Conservation (phyloP, 495 filamentous ascomycete genomes). For the Podospora anserina region DNA sequence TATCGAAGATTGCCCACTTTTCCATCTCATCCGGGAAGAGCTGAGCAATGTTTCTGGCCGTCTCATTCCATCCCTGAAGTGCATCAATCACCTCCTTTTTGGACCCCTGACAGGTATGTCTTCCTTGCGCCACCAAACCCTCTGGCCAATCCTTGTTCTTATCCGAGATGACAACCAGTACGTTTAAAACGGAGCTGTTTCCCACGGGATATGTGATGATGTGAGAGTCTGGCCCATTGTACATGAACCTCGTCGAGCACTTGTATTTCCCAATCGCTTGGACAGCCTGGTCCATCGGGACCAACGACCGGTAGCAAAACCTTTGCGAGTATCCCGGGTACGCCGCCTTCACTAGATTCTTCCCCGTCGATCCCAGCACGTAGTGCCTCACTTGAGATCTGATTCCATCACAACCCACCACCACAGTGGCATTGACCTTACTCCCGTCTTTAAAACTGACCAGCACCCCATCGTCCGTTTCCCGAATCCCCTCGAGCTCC, state of each 20-base stretch:
- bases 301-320: slow-evolving; percentile 44
- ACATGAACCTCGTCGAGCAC: slow-evolving; percentile 40
- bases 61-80: slow-evolving; percentile 40
- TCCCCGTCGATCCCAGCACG: slow-evolving; percentile 18
- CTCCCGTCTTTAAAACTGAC: slow-evolving; percentile 39
- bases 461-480: slow-evolving; percentile 19
- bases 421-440: slow-evolving; percentile 34
- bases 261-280: slow-evolving; percentile 29
- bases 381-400: slow-evolving; percentile 39
- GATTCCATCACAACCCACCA: slow-evolving; percentile 49
- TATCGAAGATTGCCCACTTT: slow-evolving; percentile 58
- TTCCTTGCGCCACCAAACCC: slow-evolving; percentile 7
- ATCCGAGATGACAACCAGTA: slow-evolving; percentile 41
- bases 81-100: slow-evolving; percentile 32
- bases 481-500: slow-evolving; percentile 22
- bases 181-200: slow-evolving; percentile 36
- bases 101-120: slow-evolving; percentile 32
- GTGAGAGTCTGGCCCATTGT: slow-evolving; percentile 41
- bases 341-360: slow-evolving; percentile 23
- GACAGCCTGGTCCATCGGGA: slow-evolving; percentile 37
- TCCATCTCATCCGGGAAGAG: slow-evolving; percentile 47
- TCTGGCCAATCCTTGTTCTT: slow-evolving; percentile 33
- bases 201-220: slow-evolving; percentile 42
- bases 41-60: slow-evolving; percentile 37
- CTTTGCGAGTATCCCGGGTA: slow-evolving; percentile 38